phyloP scores from a whole-genome alignment of 2,329 filamentous ascomycete species.

The Xylariales sp. region DNA sequence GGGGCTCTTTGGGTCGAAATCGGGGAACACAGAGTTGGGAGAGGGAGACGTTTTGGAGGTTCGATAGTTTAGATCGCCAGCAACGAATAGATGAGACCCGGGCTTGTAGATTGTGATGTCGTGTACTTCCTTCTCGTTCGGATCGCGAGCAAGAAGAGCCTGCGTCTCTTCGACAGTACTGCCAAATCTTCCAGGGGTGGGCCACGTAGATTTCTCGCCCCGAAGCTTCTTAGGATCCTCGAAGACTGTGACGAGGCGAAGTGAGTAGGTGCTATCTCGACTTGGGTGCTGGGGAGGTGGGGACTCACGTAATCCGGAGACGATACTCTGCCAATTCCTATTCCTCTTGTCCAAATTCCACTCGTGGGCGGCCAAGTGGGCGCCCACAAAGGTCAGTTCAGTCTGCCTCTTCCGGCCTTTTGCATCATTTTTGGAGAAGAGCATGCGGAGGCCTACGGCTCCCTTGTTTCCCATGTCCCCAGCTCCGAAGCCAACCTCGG shows the following conservation, averaged over 20 bases:
- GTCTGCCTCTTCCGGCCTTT: constrained; percentile 56
- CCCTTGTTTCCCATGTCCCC: constrained; percentile 97
- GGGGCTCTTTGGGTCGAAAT: constrained; percentile 63
- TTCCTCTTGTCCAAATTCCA: constrained; percentile 80
- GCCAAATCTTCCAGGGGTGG: constrained; percentile 33
- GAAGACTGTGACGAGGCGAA: constrained; percentile 67
- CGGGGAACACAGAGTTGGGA: constrained; percentile 72
- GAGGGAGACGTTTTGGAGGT: constrained; percentile 76
- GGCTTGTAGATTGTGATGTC: constrained; percentile 78
- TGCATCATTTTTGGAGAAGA: constrained; percentile 61
- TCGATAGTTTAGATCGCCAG: constrained; percentile 95
- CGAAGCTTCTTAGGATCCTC: constrained; percentile 60
- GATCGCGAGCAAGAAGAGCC: constrained; percentile 42
- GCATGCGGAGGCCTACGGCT: constrained; percentile 81
- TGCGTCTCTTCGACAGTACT: constrained; percentile 38
- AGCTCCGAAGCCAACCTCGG: constrained; percentile 84
- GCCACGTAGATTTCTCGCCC: constrained; percentile 20
- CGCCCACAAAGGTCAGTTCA: constrained; percentile 85
- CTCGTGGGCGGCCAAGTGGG: constrained; percentile 91
- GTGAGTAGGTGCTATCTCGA: constrained; percentile 19
- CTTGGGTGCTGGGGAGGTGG: background rate
- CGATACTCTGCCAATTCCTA: constrained; percentile 87
- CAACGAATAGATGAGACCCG: constrained; percentile 82
- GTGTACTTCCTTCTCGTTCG: constrained; percentile 58
- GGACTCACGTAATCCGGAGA: constrained; percentile 68